A percentile compares a stretch with the other conserved stretches of the same genome.
These are phyloP conservation scores for Hapsidospora chrysogenum DNA, from an alignment of 495 filamentous ascomycete genomes.

Conservation along the genomic window DNA sequence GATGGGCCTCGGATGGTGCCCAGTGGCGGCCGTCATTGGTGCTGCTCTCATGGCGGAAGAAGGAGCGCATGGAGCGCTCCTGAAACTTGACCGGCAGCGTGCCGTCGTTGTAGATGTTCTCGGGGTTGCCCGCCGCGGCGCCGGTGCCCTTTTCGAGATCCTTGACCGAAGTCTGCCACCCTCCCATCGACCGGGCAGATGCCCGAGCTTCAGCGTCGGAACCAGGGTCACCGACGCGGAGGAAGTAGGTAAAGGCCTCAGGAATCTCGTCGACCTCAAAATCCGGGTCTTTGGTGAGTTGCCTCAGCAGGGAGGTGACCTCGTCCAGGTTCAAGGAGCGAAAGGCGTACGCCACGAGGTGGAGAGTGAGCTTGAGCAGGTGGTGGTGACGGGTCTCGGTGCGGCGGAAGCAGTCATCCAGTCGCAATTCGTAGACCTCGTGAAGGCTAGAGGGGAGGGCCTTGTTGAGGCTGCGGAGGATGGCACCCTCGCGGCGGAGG, in stretches of 20 bases:
- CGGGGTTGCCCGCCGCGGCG: constrained; percentile 3
- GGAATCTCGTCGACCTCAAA: constrained; percentile 4
- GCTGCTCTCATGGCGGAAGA: constrained; percentile 6
- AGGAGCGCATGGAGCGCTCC: constrained; percentile 10
- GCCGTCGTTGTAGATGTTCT: constrained; percentile 4
- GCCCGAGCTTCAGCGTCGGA: neutral
- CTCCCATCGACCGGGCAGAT: no score
- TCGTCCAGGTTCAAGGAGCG: constrained; percentile 8
- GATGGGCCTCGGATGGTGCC: neutral
- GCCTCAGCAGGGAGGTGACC: constrained; percentile 5
- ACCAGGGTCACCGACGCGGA: constrained; percentile 1
- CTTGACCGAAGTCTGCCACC: constrained; percentile 1
- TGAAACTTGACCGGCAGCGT: constrained; percentile 8
- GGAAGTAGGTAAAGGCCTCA: neutral
- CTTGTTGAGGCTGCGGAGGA: constrained; percentile 5
- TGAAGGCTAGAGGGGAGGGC: constrained; percentile 5
- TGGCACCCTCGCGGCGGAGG: constrained; percentile 7
- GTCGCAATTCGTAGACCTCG: constrained; percentile 7
- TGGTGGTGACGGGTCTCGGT: constrained; percentile 4
- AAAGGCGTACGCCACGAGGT: constrained; percentile 8
- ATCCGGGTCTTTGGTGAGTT: constrained; percentile 3
- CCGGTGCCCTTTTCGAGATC: constrained; percentile 8
- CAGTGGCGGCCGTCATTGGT: neutral
- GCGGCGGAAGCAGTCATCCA: constrained; percentile 6
- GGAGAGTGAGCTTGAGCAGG: constrained; percentile 6